Conservation (phyloP, 2,329 filamentous ascomycete species). For the Polychaeton citri region DNA sequence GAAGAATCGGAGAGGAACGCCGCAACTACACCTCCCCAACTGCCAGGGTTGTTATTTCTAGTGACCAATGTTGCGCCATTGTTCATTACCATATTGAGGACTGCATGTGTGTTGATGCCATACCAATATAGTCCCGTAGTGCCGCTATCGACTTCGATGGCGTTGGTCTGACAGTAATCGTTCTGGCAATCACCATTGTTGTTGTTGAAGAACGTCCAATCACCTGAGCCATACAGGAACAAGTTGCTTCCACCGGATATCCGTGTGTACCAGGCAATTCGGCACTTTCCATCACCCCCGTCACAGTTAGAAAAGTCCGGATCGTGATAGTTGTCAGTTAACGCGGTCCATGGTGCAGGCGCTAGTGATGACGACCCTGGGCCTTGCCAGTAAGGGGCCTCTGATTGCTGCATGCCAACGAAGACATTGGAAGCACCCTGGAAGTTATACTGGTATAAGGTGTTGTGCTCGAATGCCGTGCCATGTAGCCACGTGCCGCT, state of each 20-base stretch:
- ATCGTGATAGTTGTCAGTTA: conserved; percentile 18
- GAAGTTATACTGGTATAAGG: conserved; percentile 42
- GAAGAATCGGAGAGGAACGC: conserved; percentile 6
- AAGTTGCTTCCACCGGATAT: conserved; percentile 17
- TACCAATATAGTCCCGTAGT: conserved; percentile 9
- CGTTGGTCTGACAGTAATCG: conserved; percentile 26
- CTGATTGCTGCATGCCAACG: conserved; percentile 38
- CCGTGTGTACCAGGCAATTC: conserved; percentile 19
- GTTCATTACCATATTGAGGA: conserved; percentile 12
- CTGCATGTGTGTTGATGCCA: conserved; percentile 12
- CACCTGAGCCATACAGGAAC: conserved; percentile 25
- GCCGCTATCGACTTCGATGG: conserved; percentile 6
- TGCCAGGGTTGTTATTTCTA: conserved; percentile 8
- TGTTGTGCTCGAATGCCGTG: conserved; percentile 40
- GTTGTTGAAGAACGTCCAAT: conserved; percentile 29
- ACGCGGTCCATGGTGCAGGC: conserved; percentile 28
- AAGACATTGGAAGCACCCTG: conserved; percentile 37
- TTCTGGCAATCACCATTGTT: conserved; percentile 10
- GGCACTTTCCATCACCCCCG: conserved; percentile 17
- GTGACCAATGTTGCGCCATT: conserved; percentile 7
- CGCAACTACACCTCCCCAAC: conserved; percentile 14
- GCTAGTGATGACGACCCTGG: conserved; percentile 10
- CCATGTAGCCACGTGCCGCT: conserved; percentile 41
- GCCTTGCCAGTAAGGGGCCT: conserved; percentile 36
- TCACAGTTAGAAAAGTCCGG: conserved; percentile 16